phyloP scores from a whole-genome alignment of 2,329 filamentous ascomycete genomes.

The Phyllosticta citribraziliensis region DNA sequence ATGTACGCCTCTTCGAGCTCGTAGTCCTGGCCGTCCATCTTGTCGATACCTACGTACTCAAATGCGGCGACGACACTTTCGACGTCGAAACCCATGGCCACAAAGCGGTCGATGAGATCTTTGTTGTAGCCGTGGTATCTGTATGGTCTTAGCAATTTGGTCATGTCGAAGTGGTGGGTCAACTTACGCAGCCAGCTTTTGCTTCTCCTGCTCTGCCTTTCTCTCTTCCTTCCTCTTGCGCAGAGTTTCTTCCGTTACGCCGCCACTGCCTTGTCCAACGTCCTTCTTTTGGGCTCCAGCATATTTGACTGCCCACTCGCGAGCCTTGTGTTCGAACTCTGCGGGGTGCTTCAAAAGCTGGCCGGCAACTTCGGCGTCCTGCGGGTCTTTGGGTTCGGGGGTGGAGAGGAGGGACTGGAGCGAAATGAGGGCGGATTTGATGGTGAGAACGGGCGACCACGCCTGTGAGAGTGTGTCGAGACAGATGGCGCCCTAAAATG shows the following conservation, averaged over 20 bases:
- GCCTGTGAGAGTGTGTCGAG: constrained; percentile 81
- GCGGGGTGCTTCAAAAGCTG: constrained; percentile 77
- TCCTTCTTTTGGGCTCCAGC: constrained; percentile 62
- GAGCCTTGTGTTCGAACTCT: constrained; percentile 69
- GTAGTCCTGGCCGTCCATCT: constrained; percentile 68
- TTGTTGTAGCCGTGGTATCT: constrained; percentile 86
- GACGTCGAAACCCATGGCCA: constrained; percentile 83
- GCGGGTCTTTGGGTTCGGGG: constrained; percentile 91
- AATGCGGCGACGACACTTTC: constrained; percentile 82
- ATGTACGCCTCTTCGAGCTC: constrained; percentile 83
- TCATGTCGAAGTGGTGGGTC: neutral
- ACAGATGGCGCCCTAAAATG: constrained; percentile 77
- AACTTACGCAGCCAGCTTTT: constrained; percentile 45
- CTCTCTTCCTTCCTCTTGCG: constrained; percentile 48
- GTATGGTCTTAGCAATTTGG: constrained; percentile 17
- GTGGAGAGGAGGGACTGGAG: constrained; percentile 86
- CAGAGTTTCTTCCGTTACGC: constrained; percentile 43
- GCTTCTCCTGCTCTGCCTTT: constrained; percentile 48
- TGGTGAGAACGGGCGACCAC: constrained; percentile 94
- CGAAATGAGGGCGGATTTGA: constrained; percentile 89
- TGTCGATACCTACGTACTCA: constrained; percentile 69
- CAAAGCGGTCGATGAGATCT: constrained; percentile 71
- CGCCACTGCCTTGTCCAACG: constrained; percentile 44
- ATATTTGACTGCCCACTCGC: constrained; percentile 81
- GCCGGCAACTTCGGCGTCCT: constrained; percentile 87